phyloP scores from a whole-genome alignment of 192 early-diverging fungal genomes.

The Coemansia sp. region DNA sequence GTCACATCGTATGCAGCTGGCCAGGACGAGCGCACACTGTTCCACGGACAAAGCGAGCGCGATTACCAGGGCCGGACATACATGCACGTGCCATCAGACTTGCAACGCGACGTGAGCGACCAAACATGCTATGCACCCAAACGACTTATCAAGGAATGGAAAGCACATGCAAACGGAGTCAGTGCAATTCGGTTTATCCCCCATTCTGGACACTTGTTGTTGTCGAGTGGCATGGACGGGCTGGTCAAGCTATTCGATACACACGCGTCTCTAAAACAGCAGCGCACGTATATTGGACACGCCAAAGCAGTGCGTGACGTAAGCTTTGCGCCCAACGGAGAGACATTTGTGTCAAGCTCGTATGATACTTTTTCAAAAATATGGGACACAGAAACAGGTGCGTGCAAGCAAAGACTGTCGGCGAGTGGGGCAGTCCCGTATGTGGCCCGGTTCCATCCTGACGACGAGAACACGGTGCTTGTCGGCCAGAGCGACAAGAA shows the following conservation, averaged over 20 bases:
- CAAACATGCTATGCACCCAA: slow-evolving; percentile 88
- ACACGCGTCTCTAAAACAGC: slow-evolving; percentile 80
- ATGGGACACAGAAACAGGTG: slow-evolving; percentile 98
- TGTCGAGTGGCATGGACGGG: slow-evolving; percentile 91
- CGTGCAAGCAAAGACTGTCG: slow-evolving; percentile 75
- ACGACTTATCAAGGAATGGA: slow-evolving; percentile 83
- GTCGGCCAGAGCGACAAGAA: slow-evolving; percentile 93
- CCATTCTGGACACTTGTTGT: slow-evolving; percentile 81
- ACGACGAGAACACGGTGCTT: slow-evolving; percentile 85
- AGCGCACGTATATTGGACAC: slow-evolving; percentile 90
- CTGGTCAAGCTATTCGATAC: slow-evolving; percentile 98
- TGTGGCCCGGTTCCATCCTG: slow-evolving; percentile 90
- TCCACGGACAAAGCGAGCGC: slow-evolving; percentile 82
- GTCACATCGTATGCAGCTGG: slow-evolving; percentile 19
- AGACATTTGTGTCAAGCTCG: slow-evolving; percentile 78
- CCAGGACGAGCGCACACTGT: slow-evolving; percentile 74
- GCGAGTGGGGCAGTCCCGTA: slow-evolving; percentile 77
- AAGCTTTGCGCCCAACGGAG: slow-evolving; percentile 84
- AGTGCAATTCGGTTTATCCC: slow-evolving; percentile 92
- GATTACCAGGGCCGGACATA: slow-evolving; percentile 97
- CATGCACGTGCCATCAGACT: slow-evolving; percentile 93
- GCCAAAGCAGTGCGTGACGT: slow-evolving; percentile 92
- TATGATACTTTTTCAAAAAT: slow-evolving; percentile 93
- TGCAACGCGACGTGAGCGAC: slow-evolving; percentile 67
- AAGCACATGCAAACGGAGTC: slow-evolving; percentile 89